phyloP scores from a whole-genome alignment of 306 rosid genomes.

The Medicago arabica region DNA sequence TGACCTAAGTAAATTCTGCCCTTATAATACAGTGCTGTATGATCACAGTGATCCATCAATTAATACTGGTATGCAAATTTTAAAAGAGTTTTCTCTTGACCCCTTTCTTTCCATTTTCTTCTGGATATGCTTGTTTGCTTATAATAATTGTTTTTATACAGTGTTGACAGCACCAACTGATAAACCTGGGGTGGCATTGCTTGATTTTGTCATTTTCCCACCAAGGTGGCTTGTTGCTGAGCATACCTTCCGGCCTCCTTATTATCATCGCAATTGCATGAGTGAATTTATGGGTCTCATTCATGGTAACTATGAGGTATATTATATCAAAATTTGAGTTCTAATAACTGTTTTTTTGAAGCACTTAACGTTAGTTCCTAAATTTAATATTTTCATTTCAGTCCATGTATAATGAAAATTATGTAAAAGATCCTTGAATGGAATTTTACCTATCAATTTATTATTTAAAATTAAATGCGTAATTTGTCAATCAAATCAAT shows the following conservation, averaged over 20 bases:
- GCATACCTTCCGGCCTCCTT: constrained; percentile 97
- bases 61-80: constrained; percentile 70
- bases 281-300: constrained; percentile 98
- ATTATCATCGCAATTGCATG: constrained; percentile 99
- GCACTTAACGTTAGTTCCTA: background rate
- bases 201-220: constrained; percentile 92
- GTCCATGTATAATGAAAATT: background rate
- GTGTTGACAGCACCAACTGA: constrained; percentile 95
- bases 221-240: constrained; percentile 97
- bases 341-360: too few relatives aligned
- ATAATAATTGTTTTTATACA: constrained; percentile 44
- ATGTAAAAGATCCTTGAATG: background rate
- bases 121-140: background rate
- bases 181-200: constrained; percentile 90
- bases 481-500: background rate
- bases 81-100: constrained; percentile 7
- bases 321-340: background rate
- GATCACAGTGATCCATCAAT: constrained; percentile 97
- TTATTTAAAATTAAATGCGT: background rate
- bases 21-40: constrained; percentile 82
- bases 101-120: background rate
- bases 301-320: constrained; percentile 91
- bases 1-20: constrained; percentile 88
- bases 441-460: background rate
- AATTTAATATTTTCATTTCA: background rate